Percentiles rank a stretch among this genome's conserved stretches.
Conservation (phyloP, 768 basidiomycete species). For the Tylopilus plumbeoviolaceoides region DNA sequence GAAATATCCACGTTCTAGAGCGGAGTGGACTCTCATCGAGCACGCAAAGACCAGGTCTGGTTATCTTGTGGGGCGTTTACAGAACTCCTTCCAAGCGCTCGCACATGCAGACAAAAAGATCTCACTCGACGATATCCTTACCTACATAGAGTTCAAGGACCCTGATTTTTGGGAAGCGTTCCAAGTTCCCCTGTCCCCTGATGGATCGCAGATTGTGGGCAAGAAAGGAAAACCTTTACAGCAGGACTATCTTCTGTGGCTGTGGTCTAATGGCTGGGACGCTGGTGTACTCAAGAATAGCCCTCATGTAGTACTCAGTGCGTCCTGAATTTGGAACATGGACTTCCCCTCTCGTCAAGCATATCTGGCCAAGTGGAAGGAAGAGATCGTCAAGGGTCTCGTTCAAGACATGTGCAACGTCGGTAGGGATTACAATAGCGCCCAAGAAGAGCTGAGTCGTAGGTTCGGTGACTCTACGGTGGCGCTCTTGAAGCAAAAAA, state of each 20-base stretch:
- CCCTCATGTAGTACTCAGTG: conserved; percentile 25
- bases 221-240: conserved; percentile 35
- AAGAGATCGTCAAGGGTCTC: conserved; percentile 32
- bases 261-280: conserved; percentile 44
- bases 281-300: conserved; percentile 39
- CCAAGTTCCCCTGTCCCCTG: conserved; percentile 35
- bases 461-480: conserved; percentile 35
- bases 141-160: conserved; percentile 51
- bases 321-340: conserved; percentile 38
- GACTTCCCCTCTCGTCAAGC: conserved; percentile 23
- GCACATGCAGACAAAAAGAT: conserved; percentile 11
- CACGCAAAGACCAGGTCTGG: conserved; percentile 26
- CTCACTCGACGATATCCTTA: conserved; percentile 33
- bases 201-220: conserved; percentile 45
- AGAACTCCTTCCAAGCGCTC: conserved; percentile 31
- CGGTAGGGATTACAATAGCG: conserved; percentile 39
- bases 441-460: conserved; percentile 33
- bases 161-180: conserved; percentile 44
- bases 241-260: conserved; percentile 40
- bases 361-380: conserved; percentile 34
- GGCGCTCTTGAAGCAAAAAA: conserved; percentile 40
- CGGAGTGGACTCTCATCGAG: conserved; percentile 43
- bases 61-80: conserved; percentile 21
- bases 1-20: conserved; percentile 20
- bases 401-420: conserved; percentile 32